Percentiles rank a stretch among this genome's conserved stretches.
Evolutionary conservation across 768 basidiomycete genomes (phyloP).

Genomic region (Neoboletus magnificus): DNA sequence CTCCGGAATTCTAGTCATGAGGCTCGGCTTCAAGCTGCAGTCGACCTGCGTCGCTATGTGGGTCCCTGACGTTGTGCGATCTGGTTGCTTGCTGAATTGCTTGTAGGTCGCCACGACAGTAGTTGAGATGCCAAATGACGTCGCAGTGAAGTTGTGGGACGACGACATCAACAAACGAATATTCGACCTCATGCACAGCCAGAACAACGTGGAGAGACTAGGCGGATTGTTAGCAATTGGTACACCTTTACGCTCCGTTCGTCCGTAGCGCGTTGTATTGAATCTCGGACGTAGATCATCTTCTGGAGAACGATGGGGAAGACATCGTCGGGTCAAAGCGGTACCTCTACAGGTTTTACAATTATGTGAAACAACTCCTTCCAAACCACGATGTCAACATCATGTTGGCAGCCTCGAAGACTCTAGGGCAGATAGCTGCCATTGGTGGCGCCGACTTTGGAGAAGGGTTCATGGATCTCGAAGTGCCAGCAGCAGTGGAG

Average conservation of each 20-base stretch:
- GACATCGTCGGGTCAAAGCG: constrained; percentile 78
- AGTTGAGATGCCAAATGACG: constrained; percentile 79
- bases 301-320: constrained; percentile 74
- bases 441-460: constrained; percentile 82
- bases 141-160: constrained; percentile 80
- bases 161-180: constrained; percentile 76
- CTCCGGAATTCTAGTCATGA: constrained; percentile 66
- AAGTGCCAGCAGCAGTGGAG: constrained; percentile 81
- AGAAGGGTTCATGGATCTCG: constrained; percentile 85
- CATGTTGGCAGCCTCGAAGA: constrained; percentile 94
- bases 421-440: constrained; percentile 80
- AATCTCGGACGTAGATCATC: constrained; percentile 47
- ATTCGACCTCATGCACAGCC: constrained; percentile 82
- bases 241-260: constrained; percentile 31
- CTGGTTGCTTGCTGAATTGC: constrained; percentile 6
- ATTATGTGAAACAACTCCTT: constrained; percentile 90
- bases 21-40: constrained; percentile 61
- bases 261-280: constrained; percentile 5
- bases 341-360: constrained; percentile 82
- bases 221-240: constrained; percentile 89
- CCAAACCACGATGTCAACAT: constrained; percentile 89
- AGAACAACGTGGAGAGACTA: constrained; percentile 72
- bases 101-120: constrained; percentile 66
- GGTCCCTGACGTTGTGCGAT: constrained; percentile 26
- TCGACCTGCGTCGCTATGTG: constrained; percentile 74